Base-by-base conservation (phyloP, 768 basidiomycete species). In the Termitomyces sp. region DNA sequence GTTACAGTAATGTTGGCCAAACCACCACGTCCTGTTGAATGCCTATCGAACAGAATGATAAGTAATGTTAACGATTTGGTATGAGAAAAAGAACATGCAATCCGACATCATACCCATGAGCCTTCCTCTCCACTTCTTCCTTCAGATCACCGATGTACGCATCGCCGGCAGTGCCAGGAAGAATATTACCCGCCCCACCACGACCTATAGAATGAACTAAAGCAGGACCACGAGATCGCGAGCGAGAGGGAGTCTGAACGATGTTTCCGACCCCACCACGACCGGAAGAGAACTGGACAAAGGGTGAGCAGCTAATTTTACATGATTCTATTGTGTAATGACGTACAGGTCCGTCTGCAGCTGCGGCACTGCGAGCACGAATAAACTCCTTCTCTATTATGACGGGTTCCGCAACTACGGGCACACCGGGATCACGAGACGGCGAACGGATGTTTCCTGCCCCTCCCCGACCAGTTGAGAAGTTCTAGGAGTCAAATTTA, bases 361-460 rank as follows among this genome's bases (percentile, higher is more conserved):
- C 68, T 0, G 64, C 59, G 13, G 63, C 66, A 7, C 62, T 57
- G 35, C 76, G 73, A 13, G 70, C 58, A 9, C 67, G 63, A 52
- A 83, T 72, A 1, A 79, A 25, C 27, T 32, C 63, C 11, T 73
- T 68, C 58, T 81, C 78, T 48, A 61, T 60, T 11, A 70, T 62
- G 20, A 70, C 69, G 1, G 63, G 61, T 44, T 68, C 70, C 13
- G 66, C 54, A 16, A 61, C 62, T 35, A 61, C 58, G 1, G 68
- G 63, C 50, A 50, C 50, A 13, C 31, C 29, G 16, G 61, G 61
- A 38, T 84, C 85, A 33, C 84, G 81, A 22, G 89, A 90, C 0
- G 85, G 85, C 2, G 90, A 88, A 53, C 89, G 84, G 48, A 94
- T 84, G 76, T 95, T 95, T 9, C 92, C 93, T 7, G 80, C 80